These are phyloP conservation scores for Steccherinum ochraceum DNA, from an alignment of 768 basidiomycete species.

Conservation along the genomic window DNA sequence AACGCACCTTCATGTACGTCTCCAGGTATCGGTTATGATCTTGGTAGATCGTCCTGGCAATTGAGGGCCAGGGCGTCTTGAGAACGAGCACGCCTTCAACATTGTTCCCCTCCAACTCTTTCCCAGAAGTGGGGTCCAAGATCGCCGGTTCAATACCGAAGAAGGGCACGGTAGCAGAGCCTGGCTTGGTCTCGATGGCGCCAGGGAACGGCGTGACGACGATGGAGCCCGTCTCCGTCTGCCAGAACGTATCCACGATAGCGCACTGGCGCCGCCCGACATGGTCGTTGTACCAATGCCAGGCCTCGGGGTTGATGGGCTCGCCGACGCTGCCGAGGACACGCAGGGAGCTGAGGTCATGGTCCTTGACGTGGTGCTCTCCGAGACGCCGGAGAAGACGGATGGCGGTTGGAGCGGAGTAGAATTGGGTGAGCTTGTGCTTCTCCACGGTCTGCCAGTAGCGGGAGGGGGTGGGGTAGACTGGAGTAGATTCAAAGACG, in stretches of 20 bases:
- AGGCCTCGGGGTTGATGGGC: conserved; percentile 98
- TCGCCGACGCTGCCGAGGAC: conserved; percentile 94
- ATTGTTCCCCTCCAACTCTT: conserved; percentile 69
- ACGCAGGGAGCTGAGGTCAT: conserved; percentile 78
- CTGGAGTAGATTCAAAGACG: conserved; percentile 94
- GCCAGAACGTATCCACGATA: conserved; percentile 94
- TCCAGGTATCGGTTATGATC: conserved; percentile 87
- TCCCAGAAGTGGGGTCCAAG: conserved; percentile 77
- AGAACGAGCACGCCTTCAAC: conserved; percentile 90
- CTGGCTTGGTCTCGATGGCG: conserved; percentile 93
- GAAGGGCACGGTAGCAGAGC: conserved; percentile 96
- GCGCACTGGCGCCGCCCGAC: conserved; percentile 87
- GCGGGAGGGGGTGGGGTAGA: conserved; percentile 92
- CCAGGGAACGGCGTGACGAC: conserved; percentile 95
- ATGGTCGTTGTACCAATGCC: conserved; percentile 98
- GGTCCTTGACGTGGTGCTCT: conserved; percentile 72
- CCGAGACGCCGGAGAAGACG: conserved; percentile 84
- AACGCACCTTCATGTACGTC: conserved; percentile 58
- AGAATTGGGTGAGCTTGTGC: conserved; percentile 93
- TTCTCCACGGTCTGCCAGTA: conserved; percentile 97
- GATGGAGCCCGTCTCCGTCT: conserved; percentile 97
- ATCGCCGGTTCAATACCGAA: conserved; percentile 90
- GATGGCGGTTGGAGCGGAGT: conserved; percentile 93
- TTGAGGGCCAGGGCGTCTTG: conserved; percentile 88
- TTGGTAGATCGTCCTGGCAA: conserved; percentile 86